Conservation (phyloP, 116 monocot species). For the Papilionanthe hybrid region DNA sequence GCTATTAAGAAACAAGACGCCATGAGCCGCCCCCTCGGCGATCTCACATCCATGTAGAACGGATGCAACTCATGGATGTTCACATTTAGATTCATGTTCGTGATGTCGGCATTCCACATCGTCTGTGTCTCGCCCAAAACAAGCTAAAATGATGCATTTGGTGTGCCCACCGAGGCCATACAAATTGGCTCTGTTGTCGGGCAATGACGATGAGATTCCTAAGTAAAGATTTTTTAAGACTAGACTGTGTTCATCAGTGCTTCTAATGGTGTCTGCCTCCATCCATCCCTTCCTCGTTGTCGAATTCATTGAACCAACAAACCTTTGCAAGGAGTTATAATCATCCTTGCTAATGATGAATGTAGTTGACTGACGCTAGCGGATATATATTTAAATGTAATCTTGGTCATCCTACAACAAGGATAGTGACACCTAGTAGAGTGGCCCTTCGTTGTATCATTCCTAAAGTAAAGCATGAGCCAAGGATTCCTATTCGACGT, state of each 20-base stretch:
- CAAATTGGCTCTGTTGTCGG: slow-evolving; percentile 31
- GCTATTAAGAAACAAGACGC: slow-evolving; percentile 68
- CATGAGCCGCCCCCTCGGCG: slow-evolving; percentile 36
- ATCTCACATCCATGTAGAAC: slow-evolving; percentile 72
- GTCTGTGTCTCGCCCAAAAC: slow-evolving; percentile 47
- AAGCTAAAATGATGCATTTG: slow-evolving; percentile 38
- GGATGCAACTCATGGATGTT: slow-evolving; percentile 78
- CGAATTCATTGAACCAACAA: too few relatives aligned
- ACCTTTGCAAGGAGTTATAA: too few relatives aligned
- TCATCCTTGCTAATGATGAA: too few relatives aligned
- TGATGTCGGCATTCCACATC: slow-evolving; percentile 66
- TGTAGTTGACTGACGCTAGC: too few relatives aligned
- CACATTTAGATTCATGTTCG: slow-evolving; percentile 14
- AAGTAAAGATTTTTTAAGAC: slow-evolving; percentile 81
- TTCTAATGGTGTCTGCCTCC: too few relatives aligned
- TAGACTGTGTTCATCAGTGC: slow-evolving; percentile 18
- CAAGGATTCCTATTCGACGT: slow-evolving; percentile 61
- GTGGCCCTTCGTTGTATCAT: slow-evolving; percentile 58
- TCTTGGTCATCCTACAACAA: slow-evolving; percentile 70
- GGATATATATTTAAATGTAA: too few relatives aligned
- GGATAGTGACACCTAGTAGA: slow-evolving; percentile 74
- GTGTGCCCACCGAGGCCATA: slow-evolving; percentile 84
- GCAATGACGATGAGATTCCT: slow-evolving; percentile 51
- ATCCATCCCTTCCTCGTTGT: too few relatives aligned
- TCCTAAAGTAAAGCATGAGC: slow-evolving; percentile 80